Percentiles rank a stretch among this genome's conserved stretches.
Evolutionary conservation across 176 grass and related monocot species (phyloP).

Genomic region (Hordeum vulgare): DNA sequence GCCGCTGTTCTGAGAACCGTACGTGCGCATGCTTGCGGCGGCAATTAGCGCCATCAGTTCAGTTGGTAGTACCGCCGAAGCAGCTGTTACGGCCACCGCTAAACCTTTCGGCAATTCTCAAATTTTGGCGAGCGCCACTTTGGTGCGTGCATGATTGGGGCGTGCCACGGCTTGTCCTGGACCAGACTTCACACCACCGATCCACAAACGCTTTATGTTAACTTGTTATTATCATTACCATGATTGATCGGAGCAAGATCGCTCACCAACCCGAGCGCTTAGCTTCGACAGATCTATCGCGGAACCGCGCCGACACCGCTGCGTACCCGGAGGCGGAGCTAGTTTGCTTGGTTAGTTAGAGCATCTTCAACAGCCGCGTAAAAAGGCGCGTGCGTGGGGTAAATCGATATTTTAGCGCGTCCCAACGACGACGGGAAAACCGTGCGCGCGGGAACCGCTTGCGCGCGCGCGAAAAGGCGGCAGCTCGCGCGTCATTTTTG

Average conservation of each 20-base stretch:
- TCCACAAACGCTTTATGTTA: not conserved
- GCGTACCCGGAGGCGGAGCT: constrained; percentile 1
- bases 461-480: too few relatives aligned
- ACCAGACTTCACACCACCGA: not conserved
- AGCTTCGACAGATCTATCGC: not conserved
- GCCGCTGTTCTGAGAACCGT: not conserved
- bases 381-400: too few relatives aligned
- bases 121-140: not conserved
- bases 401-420: too few relatives aligned
- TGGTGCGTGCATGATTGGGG: not conserved
- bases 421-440: too few relatives aligned
- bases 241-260: constrained; percentile 30
- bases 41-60: not conserved
- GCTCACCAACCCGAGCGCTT: constrained; percentile 35
- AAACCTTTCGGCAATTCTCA: not conserved
- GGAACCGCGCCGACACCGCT: constrained; percentile 17
- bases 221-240: not conserved
- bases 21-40: not conserved
- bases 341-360: not conserved
- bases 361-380: too few relatives aligned
- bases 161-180: not conserved
- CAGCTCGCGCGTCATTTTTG: too few relatives aligned
- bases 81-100: not conserved
- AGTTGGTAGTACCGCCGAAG: not conserved
- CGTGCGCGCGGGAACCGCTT: too few relatives aligned